Percentiles rank a stretch among this genome's conserved stretches.
phyloP scores from a whole-genome alignment of 1,139 yeast genomes.

The Torulaspora globosa region DNA sequence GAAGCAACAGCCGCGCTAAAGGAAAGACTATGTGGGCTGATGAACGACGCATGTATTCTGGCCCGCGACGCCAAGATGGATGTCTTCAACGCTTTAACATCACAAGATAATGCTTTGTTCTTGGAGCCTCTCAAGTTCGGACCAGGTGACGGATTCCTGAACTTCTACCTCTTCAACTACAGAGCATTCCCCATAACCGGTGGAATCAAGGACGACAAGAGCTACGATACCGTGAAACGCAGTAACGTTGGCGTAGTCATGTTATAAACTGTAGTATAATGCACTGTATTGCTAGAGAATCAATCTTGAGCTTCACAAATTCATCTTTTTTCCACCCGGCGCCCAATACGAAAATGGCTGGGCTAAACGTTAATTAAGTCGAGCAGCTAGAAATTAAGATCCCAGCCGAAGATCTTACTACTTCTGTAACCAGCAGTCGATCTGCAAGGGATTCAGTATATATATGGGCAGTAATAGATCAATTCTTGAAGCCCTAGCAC shows the following conservation, averaged over 20 bases:
- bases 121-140: conserved; percentile 84
- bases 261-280: conserved; percentile 21
- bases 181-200: conserved; percentile 76
- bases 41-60: conserved; percentile 72
- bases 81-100: conserved; percentile 87
- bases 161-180: conserved; percentile 89
- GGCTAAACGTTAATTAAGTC: conserved; percentile 6
- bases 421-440: background rate
- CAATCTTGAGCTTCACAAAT: background rate
- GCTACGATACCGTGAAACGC: conserved; percentile 48
- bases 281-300: background rate
- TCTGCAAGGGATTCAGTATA: background rate
- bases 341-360: conserved; percentile 3
- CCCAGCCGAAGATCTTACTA: background rate
- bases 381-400: background rate
- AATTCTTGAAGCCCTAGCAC: background rate
- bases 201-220: conserved; percentile 60
- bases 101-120: conserved; percentile 84
- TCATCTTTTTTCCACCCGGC: conserved; percentile 3
- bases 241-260: conserved; percentile 90
- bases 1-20: conserved; percentile 42
- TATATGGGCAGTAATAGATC: background rate
- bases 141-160: conserved; percentile 86
- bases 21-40: conserved; percentile 55
- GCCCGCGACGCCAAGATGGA: conserved; percentile 65